Evolutionary conservation across 345 rosid species (phyloP).

Genomic region (Sonneratia caseolaris): DNA sequence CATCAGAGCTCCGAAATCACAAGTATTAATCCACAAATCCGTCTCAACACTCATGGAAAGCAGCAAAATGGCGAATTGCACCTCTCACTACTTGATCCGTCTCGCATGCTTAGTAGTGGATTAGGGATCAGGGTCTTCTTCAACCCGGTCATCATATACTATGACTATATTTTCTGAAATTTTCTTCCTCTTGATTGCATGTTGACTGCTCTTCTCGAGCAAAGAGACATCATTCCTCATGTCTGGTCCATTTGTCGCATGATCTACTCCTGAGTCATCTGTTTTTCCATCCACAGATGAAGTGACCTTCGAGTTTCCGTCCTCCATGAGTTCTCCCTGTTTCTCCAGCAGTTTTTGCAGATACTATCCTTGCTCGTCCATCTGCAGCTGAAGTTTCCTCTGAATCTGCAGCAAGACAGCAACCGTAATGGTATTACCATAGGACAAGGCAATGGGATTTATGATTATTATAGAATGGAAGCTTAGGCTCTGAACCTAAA

Average conservation of each 20-base stretch:
- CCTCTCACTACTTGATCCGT: too few relatives aligned
- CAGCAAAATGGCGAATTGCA: too few relatives aligned
- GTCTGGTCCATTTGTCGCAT: conserved; percentile 1
- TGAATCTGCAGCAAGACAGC: conserved; percentile 43
- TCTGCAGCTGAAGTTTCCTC: conserved; percentile 38
- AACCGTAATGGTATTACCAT: neutral
- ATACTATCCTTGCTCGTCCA: conserved; percentile 36
- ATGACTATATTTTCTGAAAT: neutral
- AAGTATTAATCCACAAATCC: too few relatives aligned
- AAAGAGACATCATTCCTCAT: neutral
- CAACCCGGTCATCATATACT: too few relatives aligned
- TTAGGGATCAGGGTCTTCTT: too few relatives aligned
- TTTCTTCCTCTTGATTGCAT: conserved; percentile 13
- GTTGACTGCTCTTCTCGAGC: neutral
- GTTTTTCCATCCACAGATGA: conserved; percentile 4
- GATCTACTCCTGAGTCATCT: conserved; percentile 9
- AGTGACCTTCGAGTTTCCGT: conserved; percentile 3
- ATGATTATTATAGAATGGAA: neutral
- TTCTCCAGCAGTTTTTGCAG: conserved; percentile 63
- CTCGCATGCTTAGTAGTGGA: too few relatives aligned
- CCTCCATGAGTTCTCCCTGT: conserved; percentile 36
- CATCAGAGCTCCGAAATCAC: too few relatives aligned
- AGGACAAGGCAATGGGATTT: neutral
- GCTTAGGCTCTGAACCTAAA: neutral
- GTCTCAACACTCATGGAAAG: too few relatives aligned